Conservation (phyloP, 2,329 filamentous ascomycete species). For the Beauveria varroae region DNA sequence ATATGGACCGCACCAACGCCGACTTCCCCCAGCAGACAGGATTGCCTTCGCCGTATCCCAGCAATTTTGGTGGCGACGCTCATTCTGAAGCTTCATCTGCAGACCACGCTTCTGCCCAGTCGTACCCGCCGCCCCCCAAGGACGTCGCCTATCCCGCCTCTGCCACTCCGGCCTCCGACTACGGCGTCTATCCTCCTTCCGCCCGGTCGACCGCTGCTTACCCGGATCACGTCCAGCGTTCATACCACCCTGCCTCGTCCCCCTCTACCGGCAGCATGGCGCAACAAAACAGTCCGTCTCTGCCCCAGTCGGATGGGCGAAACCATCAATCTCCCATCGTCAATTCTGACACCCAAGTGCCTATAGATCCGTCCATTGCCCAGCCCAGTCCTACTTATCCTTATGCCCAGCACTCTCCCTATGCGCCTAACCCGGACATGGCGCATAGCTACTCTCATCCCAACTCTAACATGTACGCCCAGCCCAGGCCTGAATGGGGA, state of each 20-base stretch:
- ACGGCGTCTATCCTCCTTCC: constrained; percentile 67
- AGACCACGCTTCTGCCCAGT: constrained; percentile 92
- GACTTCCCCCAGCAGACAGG: constrained; percentile 75
- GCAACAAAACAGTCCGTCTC: constrained; percentile 95
- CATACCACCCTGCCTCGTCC: constrained; percentile 72
- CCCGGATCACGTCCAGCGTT: constrained; percentile 78
- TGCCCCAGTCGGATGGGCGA: constrained; percentile 74
- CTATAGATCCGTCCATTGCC: constrained; percentile 98
- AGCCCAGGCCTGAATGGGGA: constrained; percentile 67
- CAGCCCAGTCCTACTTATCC: constrained; percentile 87
- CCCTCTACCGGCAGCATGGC: constrained; percentile 83
- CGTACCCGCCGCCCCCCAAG: constrained; percentile 75
- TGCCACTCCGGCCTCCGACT: constrained; percentile 82
- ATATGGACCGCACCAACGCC: constrained; percentile 57
- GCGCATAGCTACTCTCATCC: constrained; percentile 63
- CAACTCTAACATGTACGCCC: constrained; percentile 56
- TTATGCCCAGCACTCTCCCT: constrained; percentile 77
- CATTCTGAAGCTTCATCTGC: constrained; percentile 78
- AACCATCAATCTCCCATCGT: constrained; percentile 69
- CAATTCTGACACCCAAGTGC: constrained; percentile 94
- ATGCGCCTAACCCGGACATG: constrained; percentile 81
- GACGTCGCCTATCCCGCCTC: constrained; percentile 73
- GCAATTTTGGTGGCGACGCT: constrained; percentile 56
- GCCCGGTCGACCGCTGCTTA: constrained; percentile 72
- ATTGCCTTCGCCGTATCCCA: constrained; percentile 69